Conservation (phyloP, 805 yeast genomes). For the Lipomyces sp. region DNA sequence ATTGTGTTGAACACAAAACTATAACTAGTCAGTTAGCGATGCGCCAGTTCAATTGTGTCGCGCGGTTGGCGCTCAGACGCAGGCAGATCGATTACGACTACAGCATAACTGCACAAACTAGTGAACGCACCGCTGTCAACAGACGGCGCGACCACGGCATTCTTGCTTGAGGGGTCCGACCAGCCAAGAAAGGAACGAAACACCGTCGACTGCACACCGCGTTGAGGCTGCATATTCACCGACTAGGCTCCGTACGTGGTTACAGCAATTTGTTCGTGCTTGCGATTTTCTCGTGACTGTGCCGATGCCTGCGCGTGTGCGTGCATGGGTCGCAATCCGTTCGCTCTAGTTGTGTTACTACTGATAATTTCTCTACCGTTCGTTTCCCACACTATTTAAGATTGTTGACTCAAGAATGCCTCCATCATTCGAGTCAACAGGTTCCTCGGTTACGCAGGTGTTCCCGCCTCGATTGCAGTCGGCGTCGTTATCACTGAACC, state of each 20-base stretch:
- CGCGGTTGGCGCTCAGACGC: neutral
- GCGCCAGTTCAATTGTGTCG: too few species aligned
- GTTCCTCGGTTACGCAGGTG: neutral
- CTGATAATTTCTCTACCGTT: neutral
- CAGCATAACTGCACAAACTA: neutral
- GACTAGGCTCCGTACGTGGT: neutral
- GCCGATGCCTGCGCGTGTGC: neutral
- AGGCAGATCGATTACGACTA: neutral
- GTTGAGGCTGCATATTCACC: neutral
- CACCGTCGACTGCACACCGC: neutral
- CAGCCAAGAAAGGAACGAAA: neutral
- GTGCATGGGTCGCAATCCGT: neutral
- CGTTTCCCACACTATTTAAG: neutral
- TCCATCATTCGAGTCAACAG: constrained; percentile 4
- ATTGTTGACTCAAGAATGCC: neutral
- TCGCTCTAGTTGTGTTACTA: neutral
- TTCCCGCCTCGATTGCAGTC: neutral
- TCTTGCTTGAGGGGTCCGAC: neutral
- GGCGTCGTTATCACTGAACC: constrained; percentile 2
- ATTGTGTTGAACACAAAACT: too few species aligned
- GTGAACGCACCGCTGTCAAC: neutral
- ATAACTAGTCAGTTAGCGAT: too few species aligned
- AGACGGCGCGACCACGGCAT: neutral
- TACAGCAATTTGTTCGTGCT: neutral
- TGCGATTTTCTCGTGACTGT: neutral